Base-by-base conservation (phyloP, 139 green algal genomes). In the Tetradesmus obliquus region DNA sequence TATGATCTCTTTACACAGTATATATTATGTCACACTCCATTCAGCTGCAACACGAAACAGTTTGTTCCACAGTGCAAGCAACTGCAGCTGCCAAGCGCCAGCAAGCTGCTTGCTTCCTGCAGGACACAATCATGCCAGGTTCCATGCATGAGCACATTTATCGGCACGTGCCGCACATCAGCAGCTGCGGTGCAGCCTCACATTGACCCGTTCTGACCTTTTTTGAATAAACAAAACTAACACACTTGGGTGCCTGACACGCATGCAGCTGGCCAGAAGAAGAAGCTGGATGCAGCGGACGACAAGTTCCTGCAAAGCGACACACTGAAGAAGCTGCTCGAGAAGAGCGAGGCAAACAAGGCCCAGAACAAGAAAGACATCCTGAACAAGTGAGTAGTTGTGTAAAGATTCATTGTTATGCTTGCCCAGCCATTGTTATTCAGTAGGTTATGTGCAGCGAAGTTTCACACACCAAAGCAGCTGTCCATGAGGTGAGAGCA, bases 281-380 rank as follows among this genome's bases (percentile, higher is more conserved):
- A 86, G 62, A 93, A 93, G 55, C 71, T 93, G 53, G 20, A 82
- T 22, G 84, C 90, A 80, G 93, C 88, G 15, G 91, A 93, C 6
- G 82, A 93, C 45, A 32, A 58, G 4, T 95, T 95, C 79, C 13
- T 93, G 24, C 91, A 93, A 13, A 94, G 91, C 55, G 88, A 90
- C 8, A 82, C 93, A 12, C 82, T 95, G 3, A 93, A 93, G 79
- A 32, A 20, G 3, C 51, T 95, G 54, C 88, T 85, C 53, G 89
- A 92, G 24, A 92, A 93, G 83, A 90, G 83, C 3, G 85, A 90
- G 22, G 55, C n/a, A 6, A 94, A 94, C 71, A 93, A 84, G 72
- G 89, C 87, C 71, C 92, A 91, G 74, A 92, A 94, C 90, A 95
- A 93, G 57, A 91, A 84, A 60, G 92, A 91, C 22, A 72, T 97